A percentile compares a stretch with the other conserved stretches of the same genome.
Conservation (phyloP, 164 flowering plant species). For the Chimonanthus praecox region DNA sequence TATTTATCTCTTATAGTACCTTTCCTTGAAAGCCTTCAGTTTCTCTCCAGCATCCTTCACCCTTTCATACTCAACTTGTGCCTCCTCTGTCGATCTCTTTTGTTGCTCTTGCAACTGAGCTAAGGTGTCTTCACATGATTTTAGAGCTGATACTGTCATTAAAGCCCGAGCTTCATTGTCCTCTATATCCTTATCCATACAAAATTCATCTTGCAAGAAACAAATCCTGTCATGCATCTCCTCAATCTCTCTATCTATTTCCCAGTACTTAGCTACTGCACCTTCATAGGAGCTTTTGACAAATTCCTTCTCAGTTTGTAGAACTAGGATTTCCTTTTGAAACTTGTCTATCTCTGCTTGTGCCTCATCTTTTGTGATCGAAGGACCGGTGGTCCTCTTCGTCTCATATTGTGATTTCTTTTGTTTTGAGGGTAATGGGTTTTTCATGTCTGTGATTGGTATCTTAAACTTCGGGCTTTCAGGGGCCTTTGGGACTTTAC, state of each 20-base stretch:
- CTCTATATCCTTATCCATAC: conserved; percentile 42
- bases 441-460: conserved; percentile 26
- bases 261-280: conserved; percentile 49
- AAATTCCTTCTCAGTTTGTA: conserved; percentile 84
- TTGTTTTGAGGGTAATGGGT: conserved; percentile 13
- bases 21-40: conserved; percentile 29
- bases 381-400: conserved; percentile 13
- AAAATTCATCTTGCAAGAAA: conserved; percentile 63
- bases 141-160: conserved; percentile 62
- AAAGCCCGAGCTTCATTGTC: conserved; percentile 64
- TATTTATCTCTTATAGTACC: conserved; percentile 1
- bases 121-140: conserved; percentile 54
- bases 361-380: conserved; percentile 22
- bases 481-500: conserved; percentile 9
- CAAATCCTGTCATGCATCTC: conserved; percentile 49
- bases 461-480: conserved; percentile 17
- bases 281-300: conserved; percentile 52
- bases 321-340: conserved; percentile 55
- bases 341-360: conserved; percentile 43
- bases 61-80: conserved; percentile 35
- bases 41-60: conserved; percentile 37
- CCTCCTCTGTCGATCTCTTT: conserved; percentile 35
- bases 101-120: conserved; percentile 48
- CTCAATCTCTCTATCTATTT: conserved; percentile 49
- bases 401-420: conserved; percentile 21